Percentiles rank a stretch among this genome's conserved stretches.
These are phyloP conservation scores for Aspergillus ibericus DNA, from an alignment of 2,329 filamentous ascomycete species.

Conservation along the genomic window DNA sequence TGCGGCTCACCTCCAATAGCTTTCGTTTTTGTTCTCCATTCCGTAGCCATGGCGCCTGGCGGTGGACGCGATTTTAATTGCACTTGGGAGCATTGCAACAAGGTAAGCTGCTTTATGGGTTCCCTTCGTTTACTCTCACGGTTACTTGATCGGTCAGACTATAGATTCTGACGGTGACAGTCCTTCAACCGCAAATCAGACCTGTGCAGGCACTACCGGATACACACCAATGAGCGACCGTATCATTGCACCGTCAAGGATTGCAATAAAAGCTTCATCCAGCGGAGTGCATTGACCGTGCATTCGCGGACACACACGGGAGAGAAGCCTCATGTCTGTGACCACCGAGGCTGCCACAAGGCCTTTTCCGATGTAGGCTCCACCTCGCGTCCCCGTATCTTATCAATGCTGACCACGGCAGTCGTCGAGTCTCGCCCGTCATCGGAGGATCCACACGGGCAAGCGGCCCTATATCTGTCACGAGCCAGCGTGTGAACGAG, in stretches of 20 bases:
- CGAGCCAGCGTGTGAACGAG: slow-evolving; percentile 41
- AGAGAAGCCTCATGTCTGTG: slow-evolving; percentile 47
- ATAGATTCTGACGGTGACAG: slow-evolving; percentile 23
- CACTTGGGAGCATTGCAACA: slow-evolving; percentile 45
- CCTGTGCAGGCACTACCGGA: slow-evolving; percentile 48
- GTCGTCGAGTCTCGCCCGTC: slow-evolving; percentile 44
- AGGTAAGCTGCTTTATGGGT: slow-evolving; percentile 33
- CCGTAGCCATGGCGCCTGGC: slow-evolving; percentile 39
- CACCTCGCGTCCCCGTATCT: neutral
- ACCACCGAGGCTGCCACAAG: slow-evolving; percentile 44
- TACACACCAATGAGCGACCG: slow-evolving; percentile 51
- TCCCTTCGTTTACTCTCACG: neutral
- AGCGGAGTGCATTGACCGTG: slow-evolving; percentile 50
- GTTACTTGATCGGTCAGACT: neutral
- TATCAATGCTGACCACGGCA: slow-evolving; percentile 18
- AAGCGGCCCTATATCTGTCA: slow-evolving; percentile 43
- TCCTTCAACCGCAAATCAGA: slow-evolving; percentile 52
- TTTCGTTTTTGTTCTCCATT: neutral
- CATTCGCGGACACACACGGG: slow-evolving; percentile 47
- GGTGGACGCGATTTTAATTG: slow-evolving; percentile 46
- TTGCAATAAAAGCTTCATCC: slow-evolving; percentile 51
- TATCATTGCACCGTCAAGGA: slow-evolving; percentile 47
- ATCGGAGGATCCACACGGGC: slow-evolving; percentile 43
- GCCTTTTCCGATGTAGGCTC: slow-evolving; percentile 46
- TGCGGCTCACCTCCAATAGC: neutral